Percentiles rank a stretch among this genome's conserved stretches.
These are phyloP conservation scores for Aspergillus sp. DNA, from an alignment of 2,329 filamentous ascomycete species.

Conservation along the genomic window DNA sequence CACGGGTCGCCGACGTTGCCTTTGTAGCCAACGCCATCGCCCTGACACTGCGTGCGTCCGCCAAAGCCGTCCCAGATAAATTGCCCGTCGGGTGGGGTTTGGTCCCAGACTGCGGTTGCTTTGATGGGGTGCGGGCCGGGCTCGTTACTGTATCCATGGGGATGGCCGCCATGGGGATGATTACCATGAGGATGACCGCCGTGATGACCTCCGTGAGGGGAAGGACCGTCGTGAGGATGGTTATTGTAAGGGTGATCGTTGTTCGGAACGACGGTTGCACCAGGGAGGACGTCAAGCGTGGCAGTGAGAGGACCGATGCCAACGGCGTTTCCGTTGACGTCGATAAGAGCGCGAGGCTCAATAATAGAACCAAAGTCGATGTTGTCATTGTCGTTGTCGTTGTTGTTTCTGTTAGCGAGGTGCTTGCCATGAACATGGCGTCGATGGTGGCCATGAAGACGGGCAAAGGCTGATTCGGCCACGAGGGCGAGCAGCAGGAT, in stretches of 20 bases:
- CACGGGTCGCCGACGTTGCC: constrained; percentile 35
- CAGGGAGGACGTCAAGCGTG: background rate
- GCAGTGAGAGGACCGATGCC: background rate
- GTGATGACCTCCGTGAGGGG: background rate
- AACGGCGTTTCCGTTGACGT: background rate
- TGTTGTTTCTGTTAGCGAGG: background rate
- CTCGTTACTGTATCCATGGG: constrained; percentile 1
- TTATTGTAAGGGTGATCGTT: background rate
- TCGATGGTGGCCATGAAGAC: constrained; percentile 21
- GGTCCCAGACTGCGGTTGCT: constrained; percentile 14
- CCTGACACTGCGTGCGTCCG: constrained; percentile 16
- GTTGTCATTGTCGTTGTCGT: background rate
- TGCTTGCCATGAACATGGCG: constrained; percentile 15
- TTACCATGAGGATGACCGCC: background rate
- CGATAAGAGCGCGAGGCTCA: background rate
- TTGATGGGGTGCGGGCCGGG: constrained; percentile 2
- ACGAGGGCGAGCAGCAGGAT: constrained; percentile 17
- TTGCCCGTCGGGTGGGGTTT: constrained; percentile 11
- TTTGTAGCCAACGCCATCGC: constrained; percentile 19
- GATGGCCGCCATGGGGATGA: background rate
- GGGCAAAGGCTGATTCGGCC: constrained; percentile 19
- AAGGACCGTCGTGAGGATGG: background rate
- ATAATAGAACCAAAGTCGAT: background rate
- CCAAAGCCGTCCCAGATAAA: constrained; percentile 26
- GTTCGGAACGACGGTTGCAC: background rate